Evolutionary conservation across 2,329 filamentous ascomycete species (phyloP).

Genomic region (Harringtonia lauricola): DNA sequence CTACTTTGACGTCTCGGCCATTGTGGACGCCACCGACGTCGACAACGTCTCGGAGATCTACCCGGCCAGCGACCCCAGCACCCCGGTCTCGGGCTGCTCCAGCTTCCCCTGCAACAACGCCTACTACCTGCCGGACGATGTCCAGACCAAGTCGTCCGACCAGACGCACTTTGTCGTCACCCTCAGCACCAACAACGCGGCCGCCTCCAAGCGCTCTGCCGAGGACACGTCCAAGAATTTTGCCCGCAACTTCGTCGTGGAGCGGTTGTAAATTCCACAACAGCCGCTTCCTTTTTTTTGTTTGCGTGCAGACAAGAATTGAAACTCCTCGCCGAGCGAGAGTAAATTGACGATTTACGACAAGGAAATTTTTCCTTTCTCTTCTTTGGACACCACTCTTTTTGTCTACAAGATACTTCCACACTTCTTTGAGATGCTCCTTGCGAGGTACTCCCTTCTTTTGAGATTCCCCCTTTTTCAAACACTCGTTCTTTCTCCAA

Average conservation of each 20-base stretch:
- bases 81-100: constrained; percentile 27
- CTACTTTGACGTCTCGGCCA: constrained; percentile 34
- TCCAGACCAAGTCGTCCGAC: constrained; percentile 25
- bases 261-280: constrained; percentile 5
- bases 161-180: constrained; percentile 22
- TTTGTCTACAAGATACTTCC: neutral
- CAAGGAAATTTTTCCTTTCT: neutral
- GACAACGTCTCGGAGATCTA: constrained; percentile 28
- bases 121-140: constrained; percentile 28
- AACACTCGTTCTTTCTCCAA: neutral
- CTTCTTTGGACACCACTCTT: neutral
- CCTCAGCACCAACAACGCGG: constrained; percentile 11
- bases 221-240: constrained; percentile 8
- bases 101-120: constrained; percentile 28
- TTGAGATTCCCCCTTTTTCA: neutral
- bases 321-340: constrained; percentile 3
- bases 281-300: neutral
- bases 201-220: constrained; percentile 4
- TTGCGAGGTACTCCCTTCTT: neutral
- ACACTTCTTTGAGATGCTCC: neutral
- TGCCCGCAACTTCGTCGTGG: constrained; percentile 13
- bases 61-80: constrained; percentile 15
- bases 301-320: neutral
- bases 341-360: constrained; percentile 4
- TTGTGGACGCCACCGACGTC: constrained; percentile 28